Base-by-base conservation (phyloP, 2,329 filamentous ascomycete genomes). In the Ceratocystis alfenasii region DNA sequence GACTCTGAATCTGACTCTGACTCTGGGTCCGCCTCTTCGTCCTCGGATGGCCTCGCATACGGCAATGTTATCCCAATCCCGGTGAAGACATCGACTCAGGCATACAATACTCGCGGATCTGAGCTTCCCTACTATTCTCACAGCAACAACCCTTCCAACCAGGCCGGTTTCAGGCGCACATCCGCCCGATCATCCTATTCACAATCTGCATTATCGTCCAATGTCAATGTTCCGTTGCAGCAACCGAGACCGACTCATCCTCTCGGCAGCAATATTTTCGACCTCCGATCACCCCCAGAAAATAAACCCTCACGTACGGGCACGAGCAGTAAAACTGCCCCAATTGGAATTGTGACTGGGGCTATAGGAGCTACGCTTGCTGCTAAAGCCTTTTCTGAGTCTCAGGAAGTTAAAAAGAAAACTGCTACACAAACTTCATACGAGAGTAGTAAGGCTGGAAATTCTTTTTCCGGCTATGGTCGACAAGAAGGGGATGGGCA, bases 181-280 rank as follows among this genome's bases (percentile, higher is more conserved):
- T 10, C 17, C 0, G 15, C 3, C 15, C 22, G 15, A n/a, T 30
- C 15, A 5, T 59, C 28, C 33, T n/a, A 36, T n/a, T 59, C 55
- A 1, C 55, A 59, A 28, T n/a, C 55, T 36, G 17, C 25, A 8
- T 15, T 64, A 41, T 53, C 62, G 10, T 55, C 62, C 6, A 55
- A 64, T 53, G 82, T 86, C 4, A 83, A 78, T 5, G 81, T 90
- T 41, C 85, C 86, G 10, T 79, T 96, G n/a, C 88, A 94, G 73
- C 90, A 95, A 71, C 92, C 92, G 1, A 87, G 91, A 70, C 92
- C 92, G 1, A 82, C 89, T 67, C 80, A 82, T 1, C 89, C 89
- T 0, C 84, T 95, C 2, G 86, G 86, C 46, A 76, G 80, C 44
- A 75, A 76, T 48, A 76, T 73, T 59, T 69, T 75, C 33, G 75